Conservation (phyloP, 2,329 filamentous ascomycete species). For the Pseudogymnoascus sp. region DNA sequence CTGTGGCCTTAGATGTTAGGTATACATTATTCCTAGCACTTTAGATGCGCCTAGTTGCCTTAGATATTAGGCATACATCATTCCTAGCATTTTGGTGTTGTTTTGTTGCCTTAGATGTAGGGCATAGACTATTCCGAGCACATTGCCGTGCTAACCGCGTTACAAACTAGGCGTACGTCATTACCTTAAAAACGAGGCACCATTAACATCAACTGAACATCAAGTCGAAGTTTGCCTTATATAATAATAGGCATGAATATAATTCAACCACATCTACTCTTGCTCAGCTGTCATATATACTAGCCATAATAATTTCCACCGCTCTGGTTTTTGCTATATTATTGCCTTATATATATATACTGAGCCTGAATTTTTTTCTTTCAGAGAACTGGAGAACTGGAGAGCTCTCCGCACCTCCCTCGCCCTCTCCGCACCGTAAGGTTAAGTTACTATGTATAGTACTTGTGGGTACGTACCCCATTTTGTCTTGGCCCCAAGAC, state of each 20-base stretch:
- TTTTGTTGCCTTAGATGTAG: too few relatives aligned
- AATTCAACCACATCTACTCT: not conserved
- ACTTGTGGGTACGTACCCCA: not conserved
- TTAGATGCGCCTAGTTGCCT: not conserved
- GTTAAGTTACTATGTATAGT: not conserved
- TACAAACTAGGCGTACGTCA: not conserved
- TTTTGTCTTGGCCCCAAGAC: not conserved
- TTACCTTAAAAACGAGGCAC: too few relatives aligned
- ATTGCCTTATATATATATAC: not conserved
- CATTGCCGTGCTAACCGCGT: too few relatives aligned
- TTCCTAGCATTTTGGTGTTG: too few relatives aligned
- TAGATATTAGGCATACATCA: not conserved
- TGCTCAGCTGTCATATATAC: not conserved
- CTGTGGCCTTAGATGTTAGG: not conserved
- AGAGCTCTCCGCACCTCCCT: not conserved
- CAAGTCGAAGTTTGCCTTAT: not conserved
- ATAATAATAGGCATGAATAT: not conserved
- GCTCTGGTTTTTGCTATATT: not conserved
- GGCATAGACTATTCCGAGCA: too few relatives aligned
- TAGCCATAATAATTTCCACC: not conserved
- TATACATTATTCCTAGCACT: not conserved
- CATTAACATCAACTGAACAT: too few relatives aligned
- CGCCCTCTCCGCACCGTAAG: not conserved
- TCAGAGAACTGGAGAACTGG: not conserved
- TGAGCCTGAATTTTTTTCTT: not conserved